These are phyloP conservation scores for Panicum miliaceum DNA, from an alignment of 176 grass and related monocot genomes.

Conservation along the genomic window DNA sequence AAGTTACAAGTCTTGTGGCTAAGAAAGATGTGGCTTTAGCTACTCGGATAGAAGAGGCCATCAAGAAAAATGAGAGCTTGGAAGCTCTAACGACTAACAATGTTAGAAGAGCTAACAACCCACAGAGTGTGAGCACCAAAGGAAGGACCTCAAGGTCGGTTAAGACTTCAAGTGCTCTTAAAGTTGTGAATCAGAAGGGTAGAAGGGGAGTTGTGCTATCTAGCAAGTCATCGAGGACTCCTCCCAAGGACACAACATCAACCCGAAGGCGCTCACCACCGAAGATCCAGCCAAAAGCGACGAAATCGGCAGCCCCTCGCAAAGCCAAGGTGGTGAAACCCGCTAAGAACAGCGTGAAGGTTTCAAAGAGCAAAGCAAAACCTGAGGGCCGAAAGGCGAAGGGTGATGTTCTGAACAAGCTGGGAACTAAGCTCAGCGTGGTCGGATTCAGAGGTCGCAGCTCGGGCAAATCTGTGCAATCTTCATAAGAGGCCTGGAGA, in stretches of 20 bases:
- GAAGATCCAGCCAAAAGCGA: slow-evolving; percentile 32
- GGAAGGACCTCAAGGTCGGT: slow-evolving; percentile 47
- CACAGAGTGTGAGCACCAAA: slow-evolving; percentile 40
- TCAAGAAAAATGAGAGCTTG: slow-evolving; percentile 96
- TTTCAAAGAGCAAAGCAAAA: slow-evolving; percentile 42
- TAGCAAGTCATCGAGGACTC: slow-evolving; percentile 51
- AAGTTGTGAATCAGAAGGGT: slow-evolving; percentile 53
- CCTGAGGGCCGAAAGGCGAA: slow-evolving; percentile 39
- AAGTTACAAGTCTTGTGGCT: slow-evolving; percentile 90
- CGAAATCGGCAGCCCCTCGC: not conserved
- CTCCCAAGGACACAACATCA: slow-evolving; percentile 50
- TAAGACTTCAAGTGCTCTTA: slow-evolving; percentile 48
- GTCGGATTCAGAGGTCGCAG: slow-evolving; percentile 95
- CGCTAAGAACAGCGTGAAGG: slow-evolving; percentile 40
- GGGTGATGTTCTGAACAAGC: slow-evolving; percentile 41
- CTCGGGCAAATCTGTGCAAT: slow-evolving; percentile 53
- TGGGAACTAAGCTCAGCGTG: slow-evolving; percentile 66
- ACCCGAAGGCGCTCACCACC: slow-evolving; percentile 32
- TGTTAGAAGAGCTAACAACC: slow-evolving; percentile 55
- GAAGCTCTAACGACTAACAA: slow-evolving; percentile 68
- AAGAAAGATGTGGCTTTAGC: slow-evolving; percentile 92
- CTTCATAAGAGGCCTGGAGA: not conserved
- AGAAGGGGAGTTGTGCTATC: slow-evolving; percentile 54
- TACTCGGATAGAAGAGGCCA: slow-evolving; percentile 79
- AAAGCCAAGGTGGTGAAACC: slow-evolving; percentile 48